phyloP scores from a whole-genome alignment of 176 grass and related monocot species.

The Avena sativa region DNA sequence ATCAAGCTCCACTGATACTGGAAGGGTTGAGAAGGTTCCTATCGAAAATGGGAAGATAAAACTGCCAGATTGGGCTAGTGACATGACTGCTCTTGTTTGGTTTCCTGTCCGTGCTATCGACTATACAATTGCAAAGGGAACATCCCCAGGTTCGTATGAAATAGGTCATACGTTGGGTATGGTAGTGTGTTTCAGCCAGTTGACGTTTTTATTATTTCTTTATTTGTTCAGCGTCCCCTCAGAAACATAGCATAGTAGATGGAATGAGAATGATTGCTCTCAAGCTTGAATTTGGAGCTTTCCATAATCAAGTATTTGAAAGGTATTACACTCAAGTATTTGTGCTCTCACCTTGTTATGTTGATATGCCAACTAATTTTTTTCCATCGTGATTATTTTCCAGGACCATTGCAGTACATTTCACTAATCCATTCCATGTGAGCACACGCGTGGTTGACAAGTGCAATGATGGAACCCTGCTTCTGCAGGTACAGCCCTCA shows the following conservation, averaged over 20 bases:
- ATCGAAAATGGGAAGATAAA: slow-evolving; percentile 86
- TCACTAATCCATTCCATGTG: slow-evolving; percentile 92
- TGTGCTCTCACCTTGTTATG: slow-evolving; percentile 27
- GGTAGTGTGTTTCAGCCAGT: slow-evolving; percentile 16
- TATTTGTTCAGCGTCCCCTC: slow-evolving; percentile 73
- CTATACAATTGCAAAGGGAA: slow-evolving; percentile 78
- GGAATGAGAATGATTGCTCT: slow-evolving; percentile 99
- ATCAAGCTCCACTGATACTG: slow-evolving; percentile 30
- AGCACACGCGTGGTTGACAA: slow-evolving; percentile 78
- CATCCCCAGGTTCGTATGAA: slow-evolving; percentile 72
- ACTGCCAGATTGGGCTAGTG: slow-evolving; percentile 90
- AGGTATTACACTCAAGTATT: slow-evolving; percentile 50
- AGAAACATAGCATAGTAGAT: slow-evolving; percentile 90
- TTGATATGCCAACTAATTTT: slow-evolving; percentile 11
- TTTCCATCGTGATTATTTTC: slow-evolving; percentile 43
- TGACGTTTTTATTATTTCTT: slow-evolving; percentile 28
- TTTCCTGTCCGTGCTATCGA: slow-evolving; percentile 96
- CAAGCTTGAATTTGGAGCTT: slow-evolving; percentile 99
- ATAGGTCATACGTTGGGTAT: slow-evolving; percentile 44
- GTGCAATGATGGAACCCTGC: slow-evolving; percentile 85
- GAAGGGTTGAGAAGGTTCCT: slow-evolving; percentile 62
- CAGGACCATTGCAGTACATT: slow-evolving; percentile 98
- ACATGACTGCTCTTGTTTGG: slow-evolving; percentile 85
- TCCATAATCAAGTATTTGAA: slow-evolving; percentile 97
- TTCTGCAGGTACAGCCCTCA: slow-evolving; percentile 79